Base-by-base conservation (phyloP, 164 flowering plant species). In the Euptelea pleiosperma region DNA sequence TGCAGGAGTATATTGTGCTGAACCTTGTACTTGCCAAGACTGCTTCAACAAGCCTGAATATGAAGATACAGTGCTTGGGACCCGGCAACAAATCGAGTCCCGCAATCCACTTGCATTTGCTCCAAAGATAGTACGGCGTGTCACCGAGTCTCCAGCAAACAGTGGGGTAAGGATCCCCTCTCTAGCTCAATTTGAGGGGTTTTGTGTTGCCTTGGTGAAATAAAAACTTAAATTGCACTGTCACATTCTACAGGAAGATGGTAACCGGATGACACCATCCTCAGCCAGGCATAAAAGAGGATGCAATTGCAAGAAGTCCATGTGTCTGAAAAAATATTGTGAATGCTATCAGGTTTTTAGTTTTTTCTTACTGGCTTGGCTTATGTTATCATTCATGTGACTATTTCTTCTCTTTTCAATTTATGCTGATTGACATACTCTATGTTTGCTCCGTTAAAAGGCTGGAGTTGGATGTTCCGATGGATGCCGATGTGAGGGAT, bases 221-320 rank as follows among this genome's bases (percentile, higher is more conserved):
- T 3, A n/a, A 60, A 52, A 52, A 51, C 28, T 43, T 15, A 37
- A 42, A 43, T 7, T 1, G 14, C 6, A 47, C 15, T 7, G 53
- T 47, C 36, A 4, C 21, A 36, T 33, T 68, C 35, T 25, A 39
- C 68, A 86, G 89, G 87, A 83, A 63, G 82, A 70, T 16, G 72
- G 39, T 47, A 70, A 43, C 11, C 33, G 41, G 30, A 45, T 50
- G 48, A 79, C 89, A 26, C 85, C 90, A 29, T 61, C 92, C 26
- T 82, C 91, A 6, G 87, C 80, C 11, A 83, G 90, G 69, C 94
- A 84, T 35, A 86, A 83, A 73, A 80, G 82, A 71, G 94, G 94
- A 29, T 89, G 96, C 79, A 88, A 82, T 64, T 91, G 96, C 83
- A 91, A 85, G 78, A 89, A 68, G 75, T 88, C 98, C 29, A 76